Evolutionary conservation across 331 rosid genomes (phyloP).

Genomic region (Cydonia oblonga): DNA sequence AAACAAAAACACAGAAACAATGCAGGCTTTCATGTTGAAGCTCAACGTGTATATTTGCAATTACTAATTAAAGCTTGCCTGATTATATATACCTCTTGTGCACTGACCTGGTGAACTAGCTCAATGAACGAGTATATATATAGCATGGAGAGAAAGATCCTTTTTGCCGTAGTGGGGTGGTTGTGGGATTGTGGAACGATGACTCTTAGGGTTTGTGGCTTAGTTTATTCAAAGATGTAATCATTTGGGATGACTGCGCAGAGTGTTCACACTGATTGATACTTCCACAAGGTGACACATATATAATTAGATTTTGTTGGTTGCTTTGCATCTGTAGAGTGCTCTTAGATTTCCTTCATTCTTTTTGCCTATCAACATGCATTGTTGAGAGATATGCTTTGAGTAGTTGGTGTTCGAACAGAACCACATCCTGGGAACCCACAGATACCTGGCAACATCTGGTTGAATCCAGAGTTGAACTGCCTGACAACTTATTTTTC

Average conservation of each 20-base stretch:
- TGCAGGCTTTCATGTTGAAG: conserved; percentile 8
- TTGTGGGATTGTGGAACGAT: conserved; percentile 29
- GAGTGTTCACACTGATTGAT: not conserved
- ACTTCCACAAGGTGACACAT: not conserved
- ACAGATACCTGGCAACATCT: not conserved
- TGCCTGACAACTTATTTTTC: not conserved
- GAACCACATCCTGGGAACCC: not conserved
- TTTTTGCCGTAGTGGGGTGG: conserved; percentile 61
- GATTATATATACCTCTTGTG: not conserved
- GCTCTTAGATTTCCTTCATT: not conserved
- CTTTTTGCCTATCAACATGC: not conserved
- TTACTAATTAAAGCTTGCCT: not conserved
- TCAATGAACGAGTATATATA: not conserved
- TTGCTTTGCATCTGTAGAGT: not conserved
- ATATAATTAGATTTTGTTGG: not conserved
- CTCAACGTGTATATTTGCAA: conserved; percentile 13
- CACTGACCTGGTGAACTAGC: not conserved
- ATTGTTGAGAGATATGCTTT: not conserved
- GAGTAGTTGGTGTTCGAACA: not conserved
- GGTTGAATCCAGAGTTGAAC: not conserved
- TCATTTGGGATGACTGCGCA: conserved; percentile 14
- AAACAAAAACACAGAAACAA: conserved; percentile 22
- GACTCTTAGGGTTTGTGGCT: not conserved
- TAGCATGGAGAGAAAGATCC: not conserved
- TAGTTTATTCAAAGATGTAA: conserved; percentile 32